Percentiles rank a stretch among this genome's conserved stretches.
These are phyloP conservation scores for Penicillium sp. DNA, from an alignment of 2,329 filamentous ascomycete species.

Conservation along the genomic window DNA sequence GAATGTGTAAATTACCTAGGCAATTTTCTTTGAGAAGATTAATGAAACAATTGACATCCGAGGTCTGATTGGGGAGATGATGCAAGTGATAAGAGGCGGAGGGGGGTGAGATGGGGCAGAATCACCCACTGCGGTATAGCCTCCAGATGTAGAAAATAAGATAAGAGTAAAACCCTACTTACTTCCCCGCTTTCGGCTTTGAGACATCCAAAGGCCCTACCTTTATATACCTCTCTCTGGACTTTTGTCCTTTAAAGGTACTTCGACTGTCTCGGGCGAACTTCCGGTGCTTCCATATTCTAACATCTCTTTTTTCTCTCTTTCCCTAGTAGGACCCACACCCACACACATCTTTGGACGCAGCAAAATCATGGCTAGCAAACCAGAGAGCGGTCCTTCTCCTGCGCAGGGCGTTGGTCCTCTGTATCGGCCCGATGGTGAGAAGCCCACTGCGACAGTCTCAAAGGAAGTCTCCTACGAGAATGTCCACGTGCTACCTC, in stretches of 20 bases:
- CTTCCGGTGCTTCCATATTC: background rate
- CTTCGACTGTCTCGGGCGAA: background rate
- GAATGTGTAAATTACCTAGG: background rate
- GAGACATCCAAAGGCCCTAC: background rate
- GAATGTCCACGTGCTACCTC: constrained; percentile 85
- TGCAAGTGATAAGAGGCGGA: constrained; percentile 12
- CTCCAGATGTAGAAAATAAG: constrained; percentile 12
- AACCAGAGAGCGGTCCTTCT: constrained; percentile 37
- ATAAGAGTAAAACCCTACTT: constrained; percentile 19
- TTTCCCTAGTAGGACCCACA: constrained; percentile 1
- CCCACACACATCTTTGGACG: background rate
- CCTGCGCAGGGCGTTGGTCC: constrained; percentile 73
- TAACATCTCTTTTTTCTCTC: background rate
- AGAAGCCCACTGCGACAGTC: constrained; percentile 85
- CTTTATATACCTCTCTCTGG: constrained; percentile 4
- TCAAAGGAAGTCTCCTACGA: constrained; percentile 78
- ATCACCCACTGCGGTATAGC: constrained; percentile 15
- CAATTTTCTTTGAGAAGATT: background rate
- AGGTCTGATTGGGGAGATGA: constrained; percentile 1
- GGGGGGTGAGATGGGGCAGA: constrained; percentile 10
- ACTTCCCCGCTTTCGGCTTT: constrained; percentile 17
- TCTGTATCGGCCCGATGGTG: constrained; percentile 69
- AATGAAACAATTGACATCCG: background rate
- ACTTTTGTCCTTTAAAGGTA: background rate
- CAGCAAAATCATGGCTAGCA: constrained; percentile 26